Conservation (phyloP, 176 grass and related monocot species). For the Thalia dealbata region DNA sequence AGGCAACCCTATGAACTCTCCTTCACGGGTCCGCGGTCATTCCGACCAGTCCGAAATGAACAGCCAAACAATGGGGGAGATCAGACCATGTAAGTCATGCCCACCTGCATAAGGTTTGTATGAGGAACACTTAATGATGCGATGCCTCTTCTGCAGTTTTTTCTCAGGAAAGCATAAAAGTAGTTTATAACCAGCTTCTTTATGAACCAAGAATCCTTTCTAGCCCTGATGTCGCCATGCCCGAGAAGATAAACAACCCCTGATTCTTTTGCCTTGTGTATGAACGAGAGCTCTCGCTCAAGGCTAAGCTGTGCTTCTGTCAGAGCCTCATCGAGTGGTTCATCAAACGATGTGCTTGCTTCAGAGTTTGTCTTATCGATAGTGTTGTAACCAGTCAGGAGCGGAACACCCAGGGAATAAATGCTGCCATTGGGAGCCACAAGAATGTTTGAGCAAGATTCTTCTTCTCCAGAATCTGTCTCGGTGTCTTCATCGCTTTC, state of each 20-base stretch:
- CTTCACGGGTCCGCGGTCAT: not conserved
- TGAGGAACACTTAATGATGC: constrained; percentile 58
- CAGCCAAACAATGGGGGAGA: not conserved
- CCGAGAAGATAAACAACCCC: constrained; percentile 85
- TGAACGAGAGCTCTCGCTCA: constrained; percentile 66
- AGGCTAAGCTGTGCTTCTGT: constrained; percentile 48
- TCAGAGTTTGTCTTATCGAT: constrained; percentile 30
- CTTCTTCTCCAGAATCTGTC: constrained; percentile 49
- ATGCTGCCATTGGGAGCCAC: constrained; percentile 63
- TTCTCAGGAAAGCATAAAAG: constrained; percentile 85
- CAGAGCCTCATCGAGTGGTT: constrained; percentile 21
- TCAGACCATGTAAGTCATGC: constrained; percentile 97
- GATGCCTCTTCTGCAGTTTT: constrained; percentile 80
- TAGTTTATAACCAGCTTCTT: constrained; percentile 99
- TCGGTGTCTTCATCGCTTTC: constrained; percentile 66
- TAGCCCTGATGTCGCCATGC: constrained; percentile 71
- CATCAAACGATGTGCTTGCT: constrained; percentile 44
- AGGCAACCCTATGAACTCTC: not conserved
- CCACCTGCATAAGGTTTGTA: constrained; percentile 84
- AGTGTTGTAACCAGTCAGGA: constrained; percentile 27
- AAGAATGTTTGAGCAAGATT: constrained; percentile 39
- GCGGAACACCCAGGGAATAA: constrained; percentile 56
- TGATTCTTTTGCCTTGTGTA: constrained; percentile 72
- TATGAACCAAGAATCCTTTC: constrained; percentile 86
- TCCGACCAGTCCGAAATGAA: not conserved